A percentile compares a stretch with the other conserved stretches of the same genome.
Evolutionary conservation across 1,284 basidiomycete genomes (phyloP).

Genomic region (Ceratobasidium sp.): DNA sequence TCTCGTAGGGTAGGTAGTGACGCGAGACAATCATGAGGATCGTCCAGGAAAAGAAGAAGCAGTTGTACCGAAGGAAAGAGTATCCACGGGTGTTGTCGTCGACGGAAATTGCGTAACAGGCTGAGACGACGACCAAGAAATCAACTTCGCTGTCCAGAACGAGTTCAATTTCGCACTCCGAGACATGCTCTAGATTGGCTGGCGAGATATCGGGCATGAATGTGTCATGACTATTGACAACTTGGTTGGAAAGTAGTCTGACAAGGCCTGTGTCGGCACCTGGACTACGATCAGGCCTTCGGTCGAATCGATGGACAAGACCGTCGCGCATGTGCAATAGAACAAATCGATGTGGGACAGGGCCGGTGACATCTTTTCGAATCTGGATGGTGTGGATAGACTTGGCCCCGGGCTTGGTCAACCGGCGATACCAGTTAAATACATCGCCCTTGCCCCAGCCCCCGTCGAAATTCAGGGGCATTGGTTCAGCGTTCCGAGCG

Average conservation of each 20-base stretch:
- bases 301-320: constrained; percentile 3
- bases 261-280: neutral
- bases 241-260: neutral
- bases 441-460: neutral
- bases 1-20: constrained; percentile 4
- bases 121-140: neutral
- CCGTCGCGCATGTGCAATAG: neutral
- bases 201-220: neutral
- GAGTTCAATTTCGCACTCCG: constrained; percentile 18
- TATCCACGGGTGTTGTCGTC: neutral
- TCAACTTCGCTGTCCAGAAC: neutral
- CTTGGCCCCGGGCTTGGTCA: neutral
- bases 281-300: neutral
- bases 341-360: constrained; percentile 13
- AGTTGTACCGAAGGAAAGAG: constrained; percentile 3
- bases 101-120: neutral
- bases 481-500: neutral
- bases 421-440: neutral
- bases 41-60: no score
- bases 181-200: neutral
- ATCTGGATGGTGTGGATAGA: constrained; percentile 7
- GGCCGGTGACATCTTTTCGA: neutral
- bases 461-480: neutral
- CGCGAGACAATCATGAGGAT: constrained; percentile 8
- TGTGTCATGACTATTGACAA: neutral